Base-by-base conservation (phyloP, 805 yeast genomes). In the Yamadazyma phyllophila region DNA sequence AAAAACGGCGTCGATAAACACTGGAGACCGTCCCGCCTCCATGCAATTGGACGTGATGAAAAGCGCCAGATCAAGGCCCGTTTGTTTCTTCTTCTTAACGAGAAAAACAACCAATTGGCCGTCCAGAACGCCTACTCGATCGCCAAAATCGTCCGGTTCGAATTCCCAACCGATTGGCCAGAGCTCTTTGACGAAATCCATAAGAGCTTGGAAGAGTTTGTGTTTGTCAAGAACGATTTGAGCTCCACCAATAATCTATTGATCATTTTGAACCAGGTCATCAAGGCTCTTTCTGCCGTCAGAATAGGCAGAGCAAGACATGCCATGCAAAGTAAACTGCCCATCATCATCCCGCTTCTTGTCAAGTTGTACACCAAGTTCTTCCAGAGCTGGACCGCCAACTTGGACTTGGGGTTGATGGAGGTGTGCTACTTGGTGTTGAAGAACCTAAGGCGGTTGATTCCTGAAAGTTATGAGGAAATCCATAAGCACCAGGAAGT, bases 141-240 rank as follows among this genome's bases (percentile, higher is more conserved):
- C 6, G 83, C 96, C 1, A 73, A 83, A 48, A 85, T 94, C 24
- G 85, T 87, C 20, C 68, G 97, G 41, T 71, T 81, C 46, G 99
- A 94, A 56, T 94, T 88, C 60, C 97, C 98, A 0, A 62, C 68
- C 1, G 90, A 84, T 38, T 94, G 97, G 97, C 90, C 95, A 0
- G 63, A 76, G 2, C 60, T 94, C 14, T 85, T 94, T 57, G 91
- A 86, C 46, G 83, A 82, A 11, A 49, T 85, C 1, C 73, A 78
- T 37, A 56, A 56, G 3, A 55, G 71, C 15, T 56, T 85, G 39
- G 79, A 71, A 46, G 63, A 69, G 10, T 73, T 74, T 13, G 71
- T 73, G 11, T 63, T 67, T 24, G 63, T 65, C 36, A 50, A 58
- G 30, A 69, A 66, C 20, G 76, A 81, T 49, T 62, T 81, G 34